Conservation (phyloP, 2,329 filamentous ascomycete genomes). For the Metarhizium anisopliae region DNA sequence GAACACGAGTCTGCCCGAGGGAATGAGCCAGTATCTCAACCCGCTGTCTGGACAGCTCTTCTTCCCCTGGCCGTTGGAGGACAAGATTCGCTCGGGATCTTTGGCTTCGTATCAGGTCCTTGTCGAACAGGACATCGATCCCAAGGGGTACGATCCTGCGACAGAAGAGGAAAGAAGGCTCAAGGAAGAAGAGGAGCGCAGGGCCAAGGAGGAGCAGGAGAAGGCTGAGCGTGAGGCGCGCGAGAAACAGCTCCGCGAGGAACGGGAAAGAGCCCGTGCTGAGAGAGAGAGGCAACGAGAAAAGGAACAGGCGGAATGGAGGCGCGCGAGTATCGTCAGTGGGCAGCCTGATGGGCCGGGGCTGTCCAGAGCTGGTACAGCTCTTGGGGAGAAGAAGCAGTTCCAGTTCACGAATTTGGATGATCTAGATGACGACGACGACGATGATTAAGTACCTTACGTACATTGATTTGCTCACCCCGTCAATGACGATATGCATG, state of each 20-base stretch:
- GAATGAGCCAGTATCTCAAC: constrained; percentile 42
- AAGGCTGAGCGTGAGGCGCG: constrained; percentile 35
- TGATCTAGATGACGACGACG: constrained; percentile 36
- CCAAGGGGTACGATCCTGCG: constrained; percentile 48
- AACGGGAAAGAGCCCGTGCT: constrained; percentile 27
- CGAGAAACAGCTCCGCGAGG: constrained; percentile 30
- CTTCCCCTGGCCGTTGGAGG: constrained; percentile 67
- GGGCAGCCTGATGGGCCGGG: constrained; percentile 16
- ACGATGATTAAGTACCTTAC: constrained; percentile 18
- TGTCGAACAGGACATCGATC: constrained; percentile 52
- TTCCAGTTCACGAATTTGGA: constrained; percentile 47
- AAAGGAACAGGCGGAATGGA: constrained; percentile 32
- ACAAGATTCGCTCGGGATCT: constrained; percentile 59
- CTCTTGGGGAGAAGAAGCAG: constrained; percentile 36
- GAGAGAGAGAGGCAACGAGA: constrained; percentile 35
- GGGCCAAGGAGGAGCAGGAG: constrained; percentile 37
- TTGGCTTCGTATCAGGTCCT: constrained; percentile 57
- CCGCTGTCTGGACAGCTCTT: constrained; percentile 51
- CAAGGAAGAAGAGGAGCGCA: constrained; percentile 40
- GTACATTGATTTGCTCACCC: not conserved
- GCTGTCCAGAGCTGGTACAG: constrained; percentile 16
- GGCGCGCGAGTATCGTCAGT: constrained; percentile 26
- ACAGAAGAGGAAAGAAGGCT: constrained; percentile 42
- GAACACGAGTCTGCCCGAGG: constrained; percentile 37
- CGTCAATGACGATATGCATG: not conserved